Base-by-base conservation (phyloP, 2,329 filamentous ascomycete genomes). In the Lachnellula subtilissima region DNA sequence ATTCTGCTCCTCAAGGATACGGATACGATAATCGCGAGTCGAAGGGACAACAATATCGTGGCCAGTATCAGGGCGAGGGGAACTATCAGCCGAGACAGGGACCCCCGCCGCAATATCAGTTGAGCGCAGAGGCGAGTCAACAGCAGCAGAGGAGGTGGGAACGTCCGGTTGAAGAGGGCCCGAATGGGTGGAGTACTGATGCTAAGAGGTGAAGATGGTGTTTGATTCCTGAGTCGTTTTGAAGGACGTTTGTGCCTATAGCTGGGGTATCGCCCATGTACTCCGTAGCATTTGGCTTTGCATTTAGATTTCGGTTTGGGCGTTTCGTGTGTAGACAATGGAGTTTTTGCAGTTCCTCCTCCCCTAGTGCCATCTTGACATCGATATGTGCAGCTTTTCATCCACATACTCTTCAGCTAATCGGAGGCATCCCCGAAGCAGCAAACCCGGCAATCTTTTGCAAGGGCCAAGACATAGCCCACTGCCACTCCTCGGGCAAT, bases 381-480 rank as follows among this genome's bases (percentile, higher is more conserved):
- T 32, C 9, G 9, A 32, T 32, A 32, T 32, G 28, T 32, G 28
- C 28, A 32, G 9, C 9, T 11, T 32, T 32, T 11, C 9, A 9
- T 11, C 11, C 28, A 9, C 9, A 2, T 25, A 32, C 28, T 9
- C 28, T 32, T 32, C 28, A 32, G 28, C 28, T 32, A 32, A 45
- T 14, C 22, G 17, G 42, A 45, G 42, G 42, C n/a, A 45, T 45
- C 19, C n/a, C 19, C 19, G n/a, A 19, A 19, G 19, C 19, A 23
- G 42, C 42, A 23, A 19, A 45, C 17, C 17, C 17, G 7, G 42
- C 42, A 22, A 45, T 45, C 19, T 45, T 52, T 25, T 54, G 46
- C 25, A 59, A n/a, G 12, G 58, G 56, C 55, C 55, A 58, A 17
- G 32, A 19, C 56, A 61, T 59, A 28, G 57, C 50, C 56, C 47